Percentiles rank a stretch among this genome's conserved stretches.
phyloP scores from a whole-genome alignment of 805 yeast genomes.

The Scheffersomyces amazonensis region DNA sequence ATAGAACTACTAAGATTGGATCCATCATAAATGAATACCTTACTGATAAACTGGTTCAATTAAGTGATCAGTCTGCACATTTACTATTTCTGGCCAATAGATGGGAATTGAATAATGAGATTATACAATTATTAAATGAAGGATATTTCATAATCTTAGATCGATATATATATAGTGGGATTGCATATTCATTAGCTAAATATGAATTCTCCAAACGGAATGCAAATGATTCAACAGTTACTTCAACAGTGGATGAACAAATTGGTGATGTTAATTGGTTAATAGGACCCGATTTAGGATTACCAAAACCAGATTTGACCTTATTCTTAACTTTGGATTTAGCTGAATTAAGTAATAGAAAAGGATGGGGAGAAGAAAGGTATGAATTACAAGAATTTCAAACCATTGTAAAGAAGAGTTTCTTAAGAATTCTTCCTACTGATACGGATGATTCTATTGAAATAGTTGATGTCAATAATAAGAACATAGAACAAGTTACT shows the following conservation, averaged over 20 bases:
- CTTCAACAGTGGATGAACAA: slow-evolving; percentile 9
- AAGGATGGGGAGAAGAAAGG: slow-evolving; percentile 92
- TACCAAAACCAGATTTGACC: slow-evolving; percentile 83
- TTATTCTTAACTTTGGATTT: slow-evolving; percentile 64
- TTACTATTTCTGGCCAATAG: slow-evolving; percentile 88
- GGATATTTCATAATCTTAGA: slow-evolving; percentile 74
- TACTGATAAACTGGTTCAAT: slow-evolving; percentile 41
- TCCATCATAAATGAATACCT: slow-evolving; percentile 71
- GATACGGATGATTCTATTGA: slow-evolving; percentile 26
- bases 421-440: slow-evolving; percentile 42
- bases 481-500: slow-evolving; percentile 55
- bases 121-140: slow-evolving; percentile 39
- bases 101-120: slow-evolving; percentile 71
- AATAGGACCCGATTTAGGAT: slow-evolving; percentile 72
- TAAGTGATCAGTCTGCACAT: slow-evolving; percentile 82
- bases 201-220: slow-evolving; percentile 36
- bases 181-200: slow-evolving; percentile 89
- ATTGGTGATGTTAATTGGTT: slow-evolving; percentile 69
- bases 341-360: slow-evolving; percentile 47
- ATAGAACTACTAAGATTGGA: slow-evolving; percentile 82
- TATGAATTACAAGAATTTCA: slow-evolving; percentile 81
- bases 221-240: neutral
- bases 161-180: slow-evolving; percentile 88
- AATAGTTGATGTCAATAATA: slow-evolving; percentile 58
- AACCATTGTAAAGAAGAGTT: slow-evolving; percentile 59